Evolutionary conservation across 2,329 filamentous ascomycete genomes (phyloP), one percentile per base, ranked within the genome.

Genomic region (Magnaporthiopsis rhizophila): DNA sequence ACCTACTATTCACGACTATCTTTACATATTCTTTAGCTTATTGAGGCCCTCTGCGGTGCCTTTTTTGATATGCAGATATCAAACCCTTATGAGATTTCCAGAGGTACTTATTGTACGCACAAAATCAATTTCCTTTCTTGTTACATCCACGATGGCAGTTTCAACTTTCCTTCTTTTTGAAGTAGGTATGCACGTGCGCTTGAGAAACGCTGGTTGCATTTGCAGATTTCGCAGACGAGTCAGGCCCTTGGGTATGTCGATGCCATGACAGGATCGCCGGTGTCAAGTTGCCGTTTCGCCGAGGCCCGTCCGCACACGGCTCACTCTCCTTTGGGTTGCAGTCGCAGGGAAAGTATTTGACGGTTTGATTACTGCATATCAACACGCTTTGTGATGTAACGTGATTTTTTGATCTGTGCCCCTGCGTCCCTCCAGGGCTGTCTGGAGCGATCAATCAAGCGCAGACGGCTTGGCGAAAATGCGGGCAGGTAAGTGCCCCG

Each of bases 1-100:
- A 58, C 60, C 59, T 62, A 58, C 60, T 61, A 15, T 59, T 63
- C 57, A 30, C 15, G 38, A 61, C n/a, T 58, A 56, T 32, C 59
- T 59, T 56, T 53, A 38, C 15, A 18, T 45, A 26, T 36, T n/a
- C 26, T 59, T 38, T 61, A 45, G 13, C 38, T 38, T 61, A 2
- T 12, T 24, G 18, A 7, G 3, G 21, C 59, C 30, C 45, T 53
- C 0, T 9, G 21, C 3, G 45, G 45, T 21, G 5, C 45, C 21
- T 11, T 53, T 53, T 1, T n/a, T 24, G 45, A 53, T 53, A 53
- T 24, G 45, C 45, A 53, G 45, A 53, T 53, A 53, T 53, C 45
- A 24, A 21, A 6, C 45, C n/a, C n/a, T 53, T 53, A 7, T 3
- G 8, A 11, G 45, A 53, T 53, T 24, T 53, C 18, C 21, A 53